Evolutionary conservation across 495 filamentous ascomycete genomes (phyloP), one percentile per base, ranked within the genome.

Genomic region (Trichoderma erinaceum): DNA sequence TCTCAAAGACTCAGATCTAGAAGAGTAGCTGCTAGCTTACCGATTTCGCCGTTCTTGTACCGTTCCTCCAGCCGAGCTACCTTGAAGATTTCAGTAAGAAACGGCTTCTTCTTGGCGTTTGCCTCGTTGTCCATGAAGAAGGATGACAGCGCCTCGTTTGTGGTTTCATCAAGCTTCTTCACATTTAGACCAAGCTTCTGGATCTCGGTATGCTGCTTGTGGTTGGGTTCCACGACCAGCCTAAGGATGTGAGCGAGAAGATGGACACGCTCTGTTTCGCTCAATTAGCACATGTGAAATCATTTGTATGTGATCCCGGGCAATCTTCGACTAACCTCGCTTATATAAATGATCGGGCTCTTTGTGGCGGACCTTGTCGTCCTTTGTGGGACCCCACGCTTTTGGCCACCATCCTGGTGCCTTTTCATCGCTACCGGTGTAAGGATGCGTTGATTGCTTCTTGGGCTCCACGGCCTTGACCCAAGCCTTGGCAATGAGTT

Each of bases 331-430:
- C 86, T 76, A 78, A 95, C 92, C 87, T 68, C 85, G 84, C 80
- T 90, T 96, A 71, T 82, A 81, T 41, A 93, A 71, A 75, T 97
- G 93, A 71, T 97, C 92, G 0, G 93, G 92, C 78, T 97, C 93
- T 72, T 85, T 90, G 76, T 95, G 92, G 35, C 85, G 80, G 21
- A 84, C 76, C 67, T 66, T 73, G 11, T 78, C 72, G 11, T 76
- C 72, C 65, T 73, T 71, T 18, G 71, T 72, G 0, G 78, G 66
- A 0, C 79, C 81, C 72, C 75, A 80, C 12, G 86, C 84, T 23
- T 82, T 80, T 0, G 92, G 92, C 93, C 93, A 97, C 91, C 92
- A 97, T 21, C 81, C 81, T 13, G 93, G 93, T 41, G 85, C 86
- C 58, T 84, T 88, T 41, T 81, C 78, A 52, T 89, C 82, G 3